Conservation (phyloP, 2,329 filamentous ascomycete species). For the Stagonosporopsis cucurbitacearum region DNA sequence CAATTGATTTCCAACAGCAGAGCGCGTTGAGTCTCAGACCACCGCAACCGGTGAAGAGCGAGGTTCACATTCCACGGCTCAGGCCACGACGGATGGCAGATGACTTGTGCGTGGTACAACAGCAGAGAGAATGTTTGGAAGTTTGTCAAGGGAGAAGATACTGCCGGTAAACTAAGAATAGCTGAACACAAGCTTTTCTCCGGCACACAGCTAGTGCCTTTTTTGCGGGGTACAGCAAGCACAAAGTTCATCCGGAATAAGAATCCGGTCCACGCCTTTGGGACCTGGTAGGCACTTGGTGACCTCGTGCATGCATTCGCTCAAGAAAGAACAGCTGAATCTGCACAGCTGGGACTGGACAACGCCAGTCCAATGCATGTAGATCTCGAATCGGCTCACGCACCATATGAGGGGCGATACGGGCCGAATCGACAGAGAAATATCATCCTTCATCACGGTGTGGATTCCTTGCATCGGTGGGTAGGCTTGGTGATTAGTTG, state of each 20-base stretch:
- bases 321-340: not conserved
- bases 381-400: not conserved
- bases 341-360: not conserved
- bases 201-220: not conserved
- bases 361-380: not conserved
- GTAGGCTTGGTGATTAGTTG: not conserved
- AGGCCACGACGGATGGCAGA: conserved; percentile 4
- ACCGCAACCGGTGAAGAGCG: conserved; percentile 2
- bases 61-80: conserved; percentile 9
- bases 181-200: conserved; percentile 9
- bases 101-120: conserved; percentile 10
- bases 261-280: not conserved
- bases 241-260: not conserved
- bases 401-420: not conserved
- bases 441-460: not conserved
- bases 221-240: conserved; percentile 9
- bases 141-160: conserved; percentile 9
- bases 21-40: not conserved
- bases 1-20: conserved; percentile 11
- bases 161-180: conserved; percentile 10
- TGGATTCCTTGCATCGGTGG: conserved; percentile 4
- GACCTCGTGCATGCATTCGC: not conserved
- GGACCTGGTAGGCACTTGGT: not conserved
- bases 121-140: conserved; percentile 9
- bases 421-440: not conserved